Conservation (phyloP, 1,139 yeast genomes). For the Yamadazyma dendronema region DNA sequence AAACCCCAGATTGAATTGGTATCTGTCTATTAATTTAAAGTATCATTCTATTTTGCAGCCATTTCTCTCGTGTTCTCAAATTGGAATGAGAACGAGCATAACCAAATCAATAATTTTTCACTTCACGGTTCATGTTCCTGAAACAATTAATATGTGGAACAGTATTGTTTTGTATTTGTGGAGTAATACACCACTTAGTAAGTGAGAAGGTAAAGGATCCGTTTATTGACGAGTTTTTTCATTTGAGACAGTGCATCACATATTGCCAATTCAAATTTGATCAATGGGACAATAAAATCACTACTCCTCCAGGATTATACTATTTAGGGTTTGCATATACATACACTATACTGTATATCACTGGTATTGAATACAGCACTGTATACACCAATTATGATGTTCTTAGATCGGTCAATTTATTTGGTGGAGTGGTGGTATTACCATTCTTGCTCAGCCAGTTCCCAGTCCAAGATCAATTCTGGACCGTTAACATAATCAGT, state of each 20-base stretch:
- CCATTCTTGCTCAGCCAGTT: conserved; percentile 31
- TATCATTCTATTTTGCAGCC: background rate
- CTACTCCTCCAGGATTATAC: conserved; percentile 96
- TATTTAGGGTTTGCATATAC: conserved; percentile 54
- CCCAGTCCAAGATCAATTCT: conserved; percentile 35
- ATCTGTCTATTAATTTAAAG: no score
- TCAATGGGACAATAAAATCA: conserved; percentile 85
- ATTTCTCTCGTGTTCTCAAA: background rate
- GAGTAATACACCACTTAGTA: conserved; percentile 17
- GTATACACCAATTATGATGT: conserved; percentile 39
- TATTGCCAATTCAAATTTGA: conserved; percentile 62
- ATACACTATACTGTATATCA: conserved; percentile 22
- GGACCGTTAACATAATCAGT: conserved; percentile 48
- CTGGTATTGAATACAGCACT: conserved; percentile 6
- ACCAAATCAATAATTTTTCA: background rate
- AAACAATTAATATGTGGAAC: background rate
- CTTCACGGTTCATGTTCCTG: background rate
- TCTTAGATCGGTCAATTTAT: conserved; percentile 57
- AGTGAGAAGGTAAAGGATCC: conserved; percentile 32
- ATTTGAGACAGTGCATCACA: conserved; percentile 70
- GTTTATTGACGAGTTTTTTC: conserved; percentile 80
- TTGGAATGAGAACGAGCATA: background rate
- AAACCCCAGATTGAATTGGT: no score
- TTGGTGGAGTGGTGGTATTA: conserved; percentile 60
- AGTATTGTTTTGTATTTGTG: conserved; percentile 8